These are phyloP conservation scores for Pestalotiopsis sp. DNA, from an alignment of 2,329 filamentous ascomycete genomes.

Conservation along the genomic window DNA sequence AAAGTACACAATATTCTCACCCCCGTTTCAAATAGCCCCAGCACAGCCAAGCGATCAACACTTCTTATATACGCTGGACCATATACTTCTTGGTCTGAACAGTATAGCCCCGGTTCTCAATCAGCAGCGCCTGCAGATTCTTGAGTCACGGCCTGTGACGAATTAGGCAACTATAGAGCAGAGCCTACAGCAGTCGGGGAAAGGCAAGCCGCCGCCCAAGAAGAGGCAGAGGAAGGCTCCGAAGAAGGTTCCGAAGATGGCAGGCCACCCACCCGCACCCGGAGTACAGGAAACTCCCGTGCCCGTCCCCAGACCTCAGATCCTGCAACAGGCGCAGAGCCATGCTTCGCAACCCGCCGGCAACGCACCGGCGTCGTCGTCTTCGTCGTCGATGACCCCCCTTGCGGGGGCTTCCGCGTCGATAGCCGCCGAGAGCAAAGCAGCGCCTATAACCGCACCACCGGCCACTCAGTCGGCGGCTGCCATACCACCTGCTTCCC, in stretches of 20 bases:
- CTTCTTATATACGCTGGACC: no score
- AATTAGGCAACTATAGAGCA: no score
- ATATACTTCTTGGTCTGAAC: no score
- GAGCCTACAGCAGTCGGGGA: no score
- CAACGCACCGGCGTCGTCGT: not conserved
- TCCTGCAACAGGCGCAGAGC: not conserved
- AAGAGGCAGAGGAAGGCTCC: not conserved
- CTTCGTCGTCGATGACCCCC: no score
- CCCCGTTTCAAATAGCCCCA: no score
- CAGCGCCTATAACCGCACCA: not conserved
- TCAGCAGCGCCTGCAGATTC: no score
- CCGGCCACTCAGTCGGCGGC: not conserved
- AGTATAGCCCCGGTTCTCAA: no score
- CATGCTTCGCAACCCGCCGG: not conserved
- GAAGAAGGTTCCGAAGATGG: not conserved
- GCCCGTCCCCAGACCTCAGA: slow-evolving; percentile 14
- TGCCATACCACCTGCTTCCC: not conserved
- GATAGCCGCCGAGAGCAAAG: not conserved
- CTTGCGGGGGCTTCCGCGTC: not conserved
- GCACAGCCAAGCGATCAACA: no score
- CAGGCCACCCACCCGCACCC: not conserved
- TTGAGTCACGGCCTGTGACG: no score
- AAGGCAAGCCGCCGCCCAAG: not conserved
- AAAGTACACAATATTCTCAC: no score
- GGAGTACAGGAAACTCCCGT: slow-evolving; percentile 14